Evolutionary conservation across 148 eudicot species (phyloP).

Genomic region (Camellia lanceoleosa): DNA sequence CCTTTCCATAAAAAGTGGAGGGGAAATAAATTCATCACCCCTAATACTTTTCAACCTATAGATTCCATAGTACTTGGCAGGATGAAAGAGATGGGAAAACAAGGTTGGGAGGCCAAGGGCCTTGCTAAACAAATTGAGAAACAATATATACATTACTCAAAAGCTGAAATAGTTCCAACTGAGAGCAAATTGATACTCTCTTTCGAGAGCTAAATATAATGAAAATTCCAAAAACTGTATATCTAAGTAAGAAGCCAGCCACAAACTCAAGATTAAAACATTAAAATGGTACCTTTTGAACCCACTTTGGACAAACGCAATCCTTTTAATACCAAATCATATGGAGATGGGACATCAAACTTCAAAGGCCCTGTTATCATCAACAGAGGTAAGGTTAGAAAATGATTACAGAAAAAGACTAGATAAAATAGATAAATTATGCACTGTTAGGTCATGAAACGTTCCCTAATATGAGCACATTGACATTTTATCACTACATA

Average conservation of each 20-base stretch:
- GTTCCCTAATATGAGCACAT: not conserved
- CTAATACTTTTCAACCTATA: not conserved
- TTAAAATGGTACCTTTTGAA: constrained; percentile 49
- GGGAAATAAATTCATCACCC: not conserved
- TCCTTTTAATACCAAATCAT: constrained; percentile 64
- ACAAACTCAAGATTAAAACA: constrained; percentile 10
- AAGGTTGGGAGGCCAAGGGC: too few relatives aligned
- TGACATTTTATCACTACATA: constrained; percentile 3
- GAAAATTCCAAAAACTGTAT: not conserved
- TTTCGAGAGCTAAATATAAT: not conserved
- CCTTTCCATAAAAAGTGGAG: not conserved
- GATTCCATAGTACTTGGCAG: not conserved
- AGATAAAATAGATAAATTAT: not conserved
- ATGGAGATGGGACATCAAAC: constrained; percentile 84
- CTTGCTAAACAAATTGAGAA: too few relatives aligned
- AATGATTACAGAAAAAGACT: not conserved
- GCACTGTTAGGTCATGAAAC: not conserved
- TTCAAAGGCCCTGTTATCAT: constrained; percentile 73
- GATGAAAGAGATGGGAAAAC: not conserved
- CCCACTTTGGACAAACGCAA: constrained; percentile 37
- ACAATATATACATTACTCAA: too few relatives aligned
- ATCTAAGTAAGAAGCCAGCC: not conserved
- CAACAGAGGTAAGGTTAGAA: constrained; percentile 24
- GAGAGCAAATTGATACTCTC: not conserved
- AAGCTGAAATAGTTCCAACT: too few relatives aligned